These are phyloP conservation scores for Yarrowia sp. DNA, from an alignment of 805 yeast genomes.

Conservation along the genomic window DNA sequence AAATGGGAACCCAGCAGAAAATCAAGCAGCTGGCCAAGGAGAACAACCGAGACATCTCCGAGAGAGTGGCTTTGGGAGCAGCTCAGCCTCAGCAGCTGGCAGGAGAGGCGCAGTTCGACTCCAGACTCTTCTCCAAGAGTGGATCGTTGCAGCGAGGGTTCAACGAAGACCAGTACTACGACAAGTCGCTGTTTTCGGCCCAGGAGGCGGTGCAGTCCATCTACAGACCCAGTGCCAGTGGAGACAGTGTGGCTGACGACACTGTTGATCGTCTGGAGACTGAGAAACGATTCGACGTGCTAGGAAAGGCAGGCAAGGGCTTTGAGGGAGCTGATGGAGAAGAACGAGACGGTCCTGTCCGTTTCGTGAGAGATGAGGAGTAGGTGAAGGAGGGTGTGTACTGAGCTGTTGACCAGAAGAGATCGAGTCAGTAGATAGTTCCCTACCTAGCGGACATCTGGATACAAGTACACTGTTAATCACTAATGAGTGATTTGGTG, in stretches of 20 bases:
- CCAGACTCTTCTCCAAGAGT: constrained; percentile 57
- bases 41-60: constrained; percentile 62
- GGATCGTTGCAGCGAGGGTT: constrained; percentile 41
- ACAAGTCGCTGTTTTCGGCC: constrained; percentile 62
- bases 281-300: constrained; percentile 47
- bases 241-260: constrained; percentile 43
- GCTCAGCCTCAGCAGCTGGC: constrained; percentile 51
- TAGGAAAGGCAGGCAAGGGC: constrained; percentile 43
- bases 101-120: constrained; percentile 61
- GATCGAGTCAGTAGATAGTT: too few relatives aligned
- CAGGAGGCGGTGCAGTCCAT: constrained; percentile 60
- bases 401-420: too few relatives aligned
- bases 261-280: constrained; percentile 43
- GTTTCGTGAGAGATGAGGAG: constrained; percentile 51
- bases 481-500: too few relatives aligned
- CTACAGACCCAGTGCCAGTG: constrained; percentile 54
- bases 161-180: constrained; percentile 61
- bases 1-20: constrained; percentile 56
- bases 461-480: too few relatives aligned
- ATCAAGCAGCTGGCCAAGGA: constrained; percentile 55
- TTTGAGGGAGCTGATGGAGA: constrained; percentile 42
- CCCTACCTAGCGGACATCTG: too few relatives aligned
- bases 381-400: too few relatives aligned
- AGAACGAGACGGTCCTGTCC: constrained; percentile 54
- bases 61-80: constrained; percentile 61